Conservation (phyloP, 257 asterid genomes). For the Nicotiana tabacum region DNA sequence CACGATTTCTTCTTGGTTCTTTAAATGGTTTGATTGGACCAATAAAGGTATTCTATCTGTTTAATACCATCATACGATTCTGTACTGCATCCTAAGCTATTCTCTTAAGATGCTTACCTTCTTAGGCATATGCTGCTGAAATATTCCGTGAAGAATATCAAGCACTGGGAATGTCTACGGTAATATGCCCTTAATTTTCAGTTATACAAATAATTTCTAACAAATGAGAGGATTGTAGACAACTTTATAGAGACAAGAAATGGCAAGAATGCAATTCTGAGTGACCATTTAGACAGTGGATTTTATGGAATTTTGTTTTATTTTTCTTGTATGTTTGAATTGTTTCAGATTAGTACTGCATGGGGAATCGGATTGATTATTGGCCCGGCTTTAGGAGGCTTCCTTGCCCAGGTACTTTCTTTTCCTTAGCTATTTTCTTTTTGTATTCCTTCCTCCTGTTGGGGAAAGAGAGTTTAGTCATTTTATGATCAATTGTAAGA, state of each 20-base stretch:
- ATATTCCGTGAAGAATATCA: constrained; percentile 60
- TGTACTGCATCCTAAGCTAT: not conserved
- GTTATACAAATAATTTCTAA: not conserved
- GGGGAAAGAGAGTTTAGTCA: not conserved
- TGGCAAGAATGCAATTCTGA: not conserved
- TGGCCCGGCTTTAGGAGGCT: constrained; percentile 80
- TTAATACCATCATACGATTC: not conserved
- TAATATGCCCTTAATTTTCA: constrained; percentile 22
- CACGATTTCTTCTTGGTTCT: constrained; percentile 72
- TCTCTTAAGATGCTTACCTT: not conserved
- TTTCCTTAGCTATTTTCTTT: not conserved
- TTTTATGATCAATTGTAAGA: not conserved
- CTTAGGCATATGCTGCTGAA: constrained; percentile 78
- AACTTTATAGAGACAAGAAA: not conserved
- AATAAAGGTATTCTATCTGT: constrained; percentile 40
- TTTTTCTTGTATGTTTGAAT: not conserved
- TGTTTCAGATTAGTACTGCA: constrained; percentile 56
- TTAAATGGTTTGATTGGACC: constrained; percentile 78
- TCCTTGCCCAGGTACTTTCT: constrained; percentile 60
- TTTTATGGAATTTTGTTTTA: constrained; percentile 8
- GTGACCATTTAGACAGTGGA: not conserved
- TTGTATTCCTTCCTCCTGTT: not conserved
- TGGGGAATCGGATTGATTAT: constrained; percentile 72
- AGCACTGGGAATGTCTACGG: constrained; percentile 58
- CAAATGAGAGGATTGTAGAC: not conserved